Percentiles rank a stretch among this genome's conserved stretches.
These are phyloP conservation scores for Rheum nobile DNA, from an alignment of 148 eudicot species.

Conservation along the genomic window DNA sequence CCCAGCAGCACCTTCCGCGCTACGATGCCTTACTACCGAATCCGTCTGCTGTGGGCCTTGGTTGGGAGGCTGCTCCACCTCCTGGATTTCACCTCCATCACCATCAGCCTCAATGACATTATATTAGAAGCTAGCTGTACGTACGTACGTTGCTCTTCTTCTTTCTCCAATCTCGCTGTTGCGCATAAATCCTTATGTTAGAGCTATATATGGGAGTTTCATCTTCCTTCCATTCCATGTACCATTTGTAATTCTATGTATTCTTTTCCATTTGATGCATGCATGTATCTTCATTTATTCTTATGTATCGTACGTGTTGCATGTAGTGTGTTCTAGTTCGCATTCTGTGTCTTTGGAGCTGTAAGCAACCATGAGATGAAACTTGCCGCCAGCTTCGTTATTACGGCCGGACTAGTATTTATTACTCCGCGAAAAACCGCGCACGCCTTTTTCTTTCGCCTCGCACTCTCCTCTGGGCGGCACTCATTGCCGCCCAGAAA, in stretches of 20 bases:
- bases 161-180: neutral
- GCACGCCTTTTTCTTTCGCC: no score
- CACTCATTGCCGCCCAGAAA: no score
- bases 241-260: slow-evolving; percentile 5
- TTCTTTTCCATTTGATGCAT: neutral
- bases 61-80: slow-evolving; percentile 22
- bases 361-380: neutral
- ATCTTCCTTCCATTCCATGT: slow-evolving; percentile 5
- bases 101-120: neutral
- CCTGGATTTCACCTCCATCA: slow-evolving; percentile 12
- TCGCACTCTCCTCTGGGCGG: no score
- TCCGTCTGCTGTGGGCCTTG: slow-evolving; percentile 7
- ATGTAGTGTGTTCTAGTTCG: neutral
- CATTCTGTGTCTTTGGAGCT: neutral
- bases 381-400: neutral
- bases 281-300: neutral
- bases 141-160: neutral
- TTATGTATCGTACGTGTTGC: neutral
- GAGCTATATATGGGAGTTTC: slow-evolving; percentile 2
- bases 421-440: no score
- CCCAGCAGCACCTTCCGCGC: slow-evolving; percentile 7
- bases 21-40: slow-evolving; percentile 8
- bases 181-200: neutral
- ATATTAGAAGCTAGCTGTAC: no score
- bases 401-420: no score